A percentile compares a stretch with the other conserved stretches of the same genome.
Evolutionary conservation across 1,284 basidiomycete species (phyloP).

Genomic region (Marasmius fiardii): DNA sequence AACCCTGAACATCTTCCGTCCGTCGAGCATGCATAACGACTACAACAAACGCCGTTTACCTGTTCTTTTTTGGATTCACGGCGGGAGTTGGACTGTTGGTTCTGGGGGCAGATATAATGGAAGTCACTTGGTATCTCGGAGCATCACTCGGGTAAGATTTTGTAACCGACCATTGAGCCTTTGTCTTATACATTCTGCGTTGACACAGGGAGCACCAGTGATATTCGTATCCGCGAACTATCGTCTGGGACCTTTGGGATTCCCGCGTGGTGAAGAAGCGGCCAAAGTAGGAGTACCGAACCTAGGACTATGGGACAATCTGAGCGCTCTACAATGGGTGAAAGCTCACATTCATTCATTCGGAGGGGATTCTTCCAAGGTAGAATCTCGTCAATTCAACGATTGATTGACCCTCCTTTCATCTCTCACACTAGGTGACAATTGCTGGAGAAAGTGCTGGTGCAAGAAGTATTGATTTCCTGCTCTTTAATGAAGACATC

Average conservation of each 20-base stretch:
- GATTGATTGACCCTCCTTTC: neutral
- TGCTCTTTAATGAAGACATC: neutral
- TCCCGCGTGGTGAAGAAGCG: conserved; percentile 32
- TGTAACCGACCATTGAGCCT: neutral
- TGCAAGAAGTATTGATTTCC: neutral
- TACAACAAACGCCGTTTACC: neutral
- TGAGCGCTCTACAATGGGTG: conserved; percentile 2
- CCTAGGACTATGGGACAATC: neutral
- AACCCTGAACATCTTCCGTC: neutral
- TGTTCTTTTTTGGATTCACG: conserved; percentile 4
- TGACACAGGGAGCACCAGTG: conserved; percentile 46
- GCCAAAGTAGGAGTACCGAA: neutral
- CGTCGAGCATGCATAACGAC: neutral
- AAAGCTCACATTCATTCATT: conserved; percentile 6
- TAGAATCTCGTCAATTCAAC: neutral
- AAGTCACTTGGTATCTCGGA: neutral
- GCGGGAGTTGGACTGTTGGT: conserved; percentile 1
- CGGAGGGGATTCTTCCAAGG: conserved; percentile 6
- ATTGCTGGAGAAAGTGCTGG: neutral
- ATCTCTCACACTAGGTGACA: neutral
- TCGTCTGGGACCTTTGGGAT: no score
- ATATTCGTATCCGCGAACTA: conserved; percentile 47
- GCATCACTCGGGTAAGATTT: neutral
- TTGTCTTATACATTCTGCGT: neutral
- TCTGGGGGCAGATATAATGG: neutral